Conservation (phyloP, 2,329 filamentous ascomycete species). For the Monilinia polystroma region DNA sequence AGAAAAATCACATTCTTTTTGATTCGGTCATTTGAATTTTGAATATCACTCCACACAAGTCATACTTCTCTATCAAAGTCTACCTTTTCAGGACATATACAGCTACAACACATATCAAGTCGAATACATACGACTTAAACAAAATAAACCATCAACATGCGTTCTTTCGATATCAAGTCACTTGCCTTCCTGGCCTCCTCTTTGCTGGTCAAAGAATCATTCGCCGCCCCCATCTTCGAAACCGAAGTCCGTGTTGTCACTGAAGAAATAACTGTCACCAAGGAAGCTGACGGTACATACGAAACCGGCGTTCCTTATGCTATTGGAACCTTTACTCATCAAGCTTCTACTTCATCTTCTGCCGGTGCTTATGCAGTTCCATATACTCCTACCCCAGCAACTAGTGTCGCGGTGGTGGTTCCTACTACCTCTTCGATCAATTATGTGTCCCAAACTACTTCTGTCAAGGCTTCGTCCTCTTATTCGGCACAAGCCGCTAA, state of each 20-base stretch:
- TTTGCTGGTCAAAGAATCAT: constrained; percentile 38
- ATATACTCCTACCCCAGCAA: neutral
- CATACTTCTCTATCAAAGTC: constrained; percentile 7
- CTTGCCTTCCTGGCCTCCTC: constrained; percentile 36
- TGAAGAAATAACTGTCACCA: constrained; percentile 33
- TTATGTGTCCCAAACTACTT: neutral
- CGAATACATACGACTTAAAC: neutral
- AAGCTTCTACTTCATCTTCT: constrained; percentile 19
- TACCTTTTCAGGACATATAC: constrained; percentile 6
- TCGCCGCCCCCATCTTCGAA: constrained; percentile 31
- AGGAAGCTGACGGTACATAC: constrained; percentile 29
- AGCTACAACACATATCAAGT: neutral
- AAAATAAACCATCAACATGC: constrained; percentile 30
- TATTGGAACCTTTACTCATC: constrained; percentile 29
- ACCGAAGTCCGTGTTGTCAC: constrained; percentile 33
- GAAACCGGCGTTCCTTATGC: constrained; percentile 29
- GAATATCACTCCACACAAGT: constrained; percentile 17
- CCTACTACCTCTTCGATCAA: constrained; percentile 2
- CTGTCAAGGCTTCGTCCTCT: neutral
- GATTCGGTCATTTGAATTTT: constrained; percentile 21
- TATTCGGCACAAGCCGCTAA: neutral
- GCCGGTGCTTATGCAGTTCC: constrained; percentile 23
- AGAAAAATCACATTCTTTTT: constrained; percentile 13
- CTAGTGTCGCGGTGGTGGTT: constrained; percentile 1
- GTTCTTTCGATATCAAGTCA: constrained; percentile 32